Evolutionary conservation across 1,139 yeast genomes (phyloP), one percentile per base, ranked within the genome.

Genomic region (Nakaseomyces kungkrabaensis): DNA sequence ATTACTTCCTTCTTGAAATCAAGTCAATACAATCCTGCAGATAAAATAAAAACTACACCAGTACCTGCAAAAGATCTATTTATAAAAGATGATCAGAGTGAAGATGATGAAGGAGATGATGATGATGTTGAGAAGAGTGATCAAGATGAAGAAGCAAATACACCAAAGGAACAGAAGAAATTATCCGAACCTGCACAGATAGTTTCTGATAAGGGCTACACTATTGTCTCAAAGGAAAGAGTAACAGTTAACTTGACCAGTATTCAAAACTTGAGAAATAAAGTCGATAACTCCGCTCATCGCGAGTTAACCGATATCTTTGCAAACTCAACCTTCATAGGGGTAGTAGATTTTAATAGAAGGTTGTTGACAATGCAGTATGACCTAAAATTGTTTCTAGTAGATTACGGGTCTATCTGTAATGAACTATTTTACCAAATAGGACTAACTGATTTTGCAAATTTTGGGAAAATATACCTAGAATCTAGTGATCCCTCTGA

Each of bases 341-440:
- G 99, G 0, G 70, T 92, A 4, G 92, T 87, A 1, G 97, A 90
- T 63, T 77, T 76, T 27, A 62, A 67, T 4, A 76, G 79, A 55
- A 71, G 97, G 38, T 68, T 92, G 17, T 82, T 85, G 13, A 85
- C 96, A 26, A 73, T 92, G 48, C 99, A 94, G 62, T 78, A 81
- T 60, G 96, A 85, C 55, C 84, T 90, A 9, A 79, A 80, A 52
- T 71, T 92, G 34, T 85, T 77, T 61, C 67, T 92, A 24, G 81
- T 94, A 40, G 97, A 92, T 65, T 92, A 89, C 65, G 88, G 85
- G 0, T 74, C 85, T 0, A 65, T 88, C 1, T 71, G 83, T 33
- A 68, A 70, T 53, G 90, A 86, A 55, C 72, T 88, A 50, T 89
- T 85, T 61, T 92, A 89, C 63, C 97, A 94, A 59, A 68, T 85